These are phyloP conservation scores for Phytophthora meadii DNA, from an alignment of 352 stramenopile genomes.

Conservation along the genomic window DNA sequence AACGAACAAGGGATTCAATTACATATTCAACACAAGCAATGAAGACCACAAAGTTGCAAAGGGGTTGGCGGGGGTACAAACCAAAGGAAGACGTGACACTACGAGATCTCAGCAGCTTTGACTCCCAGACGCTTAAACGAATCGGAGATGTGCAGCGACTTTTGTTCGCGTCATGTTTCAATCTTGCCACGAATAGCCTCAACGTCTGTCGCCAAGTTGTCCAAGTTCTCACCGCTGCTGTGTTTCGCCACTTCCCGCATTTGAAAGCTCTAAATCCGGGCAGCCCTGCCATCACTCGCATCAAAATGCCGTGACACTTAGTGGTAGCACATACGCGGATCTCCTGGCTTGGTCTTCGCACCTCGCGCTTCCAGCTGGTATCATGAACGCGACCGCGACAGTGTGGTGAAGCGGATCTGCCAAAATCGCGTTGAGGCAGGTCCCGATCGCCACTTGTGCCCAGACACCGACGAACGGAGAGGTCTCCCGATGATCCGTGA, in stretches of 20 bases:
- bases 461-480: no score
- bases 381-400: background rate
- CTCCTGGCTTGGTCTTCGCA: conserved; percentile 9
- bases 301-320: background rate
- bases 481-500: no score
- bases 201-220: background rate
- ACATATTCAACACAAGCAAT: no score
- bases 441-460: no score
- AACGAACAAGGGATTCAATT: no score
- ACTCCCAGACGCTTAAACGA: no score
- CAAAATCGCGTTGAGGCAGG: no score
- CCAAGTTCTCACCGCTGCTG: background rate
- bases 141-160: background rate
- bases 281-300: background rate
- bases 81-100: no score
- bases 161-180: background rate
- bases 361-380: background rate
- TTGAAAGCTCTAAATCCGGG: background rate
- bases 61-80: no score
- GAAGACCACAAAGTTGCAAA: no score
- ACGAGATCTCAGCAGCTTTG: no score
- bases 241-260: background rate
- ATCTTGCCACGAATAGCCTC: background rate
- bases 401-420: no score
- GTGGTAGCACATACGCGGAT: background rate